Percentiles rank a stretch among this genome's conserved stretches.
Evolutionary conservation across 257 asterid species (phyloP).

Genomic region (Solanum ossicruentum): DNA sequence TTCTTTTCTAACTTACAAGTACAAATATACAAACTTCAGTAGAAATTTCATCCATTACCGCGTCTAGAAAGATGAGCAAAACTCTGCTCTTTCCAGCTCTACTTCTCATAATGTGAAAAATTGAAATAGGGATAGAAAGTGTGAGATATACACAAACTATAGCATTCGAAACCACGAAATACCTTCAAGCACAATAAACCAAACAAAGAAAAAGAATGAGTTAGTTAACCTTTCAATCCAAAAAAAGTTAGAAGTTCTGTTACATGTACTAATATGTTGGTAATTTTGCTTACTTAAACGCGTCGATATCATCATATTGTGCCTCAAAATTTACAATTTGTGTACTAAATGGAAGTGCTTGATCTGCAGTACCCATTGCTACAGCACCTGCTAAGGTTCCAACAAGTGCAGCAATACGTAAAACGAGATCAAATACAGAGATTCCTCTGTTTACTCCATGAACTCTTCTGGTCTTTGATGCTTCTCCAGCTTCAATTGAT

Average conservation of each 20-base stretch:
- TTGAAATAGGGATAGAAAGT: constrained; percentile 43
- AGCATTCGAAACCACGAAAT: constrained; percentile 51
- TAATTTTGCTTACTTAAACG: constrained; percentile 33
- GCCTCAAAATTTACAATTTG: constrained; percentile 48
- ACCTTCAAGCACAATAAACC: constrained; percentile 13
- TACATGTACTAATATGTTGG: background rate
- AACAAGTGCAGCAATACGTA: constrained; percentile 40
- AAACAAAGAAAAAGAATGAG: background rate
- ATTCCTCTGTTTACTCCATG: constrained; percentile 26
- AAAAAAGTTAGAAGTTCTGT: background rate
- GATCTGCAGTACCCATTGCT: constrained; percentile 64
- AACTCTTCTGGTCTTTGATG: background rate
- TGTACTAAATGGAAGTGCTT: constrained; percentile 58
- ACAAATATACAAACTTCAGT: background rate
- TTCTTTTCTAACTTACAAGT: background rate
- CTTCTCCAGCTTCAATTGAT: constrained; percentile 13
- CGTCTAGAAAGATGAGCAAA: constrained; percentile 39
- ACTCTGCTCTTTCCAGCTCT: constrained; percentile 48
- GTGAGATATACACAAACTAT: constrained; percentile 55
- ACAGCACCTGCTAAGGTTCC: constrained; percentile 61
- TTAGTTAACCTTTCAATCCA: background rate
- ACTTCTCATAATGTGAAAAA: constrained; percentile 44
- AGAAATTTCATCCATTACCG: constrained; percentile 15
- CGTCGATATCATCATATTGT: constrained; percentile 50
- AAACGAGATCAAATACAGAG: constrained; percentile 38